Conservation (phyloP, 768 basidiomycete genomes). For the Punctularia strigosozonata region DNA sequence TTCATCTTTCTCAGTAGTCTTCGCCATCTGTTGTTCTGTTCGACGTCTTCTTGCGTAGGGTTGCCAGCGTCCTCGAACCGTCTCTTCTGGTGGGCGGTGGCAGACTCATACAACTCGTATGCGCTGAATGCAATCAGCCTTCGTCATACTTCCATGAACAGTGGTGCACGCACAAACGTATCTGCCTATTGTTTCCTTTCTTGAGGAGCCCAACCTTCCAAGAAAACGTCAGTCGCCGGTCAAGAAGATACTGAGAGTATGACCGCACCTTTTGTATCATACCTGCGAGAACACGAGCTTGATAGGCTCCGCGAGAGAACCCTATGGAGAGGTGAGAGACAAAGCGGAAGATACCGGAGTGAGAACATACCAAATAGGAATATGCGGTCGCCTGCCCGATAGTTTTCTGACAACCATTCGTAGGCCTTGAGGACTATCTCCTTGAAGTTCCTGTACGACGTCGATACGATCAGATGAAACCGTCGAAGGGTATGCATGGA, state of each 20-base stretch:
- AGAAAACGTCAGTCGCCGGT: background rate
- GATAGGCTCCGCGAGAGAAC: constrained; percentile 38
- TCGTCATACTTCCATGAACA: constrained; percentile 1
- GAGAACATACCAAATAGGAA: constrained; percentile 26
- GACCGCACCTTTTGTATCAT: constrained; percentile 27
- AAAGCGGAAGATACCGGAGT: background rate
- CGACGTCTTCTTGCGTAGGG: no score
- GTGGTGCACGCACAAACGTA: constrained; percentile 21
- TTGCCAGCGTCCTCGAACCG: no score
- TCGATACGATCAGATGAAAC: background rate
- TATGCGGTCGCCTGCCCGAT: constrained; percentile 24
- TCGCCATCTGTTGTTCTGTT: no score
- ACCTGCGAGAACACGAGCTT: constrained; percentile 28
- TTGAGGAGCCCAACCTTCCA: constrained; percentile 29
- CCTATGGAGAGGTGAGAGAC: constrained; percentile 20
- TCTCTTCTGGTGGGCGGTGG: no score
- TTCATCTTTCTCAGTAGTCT: no score
- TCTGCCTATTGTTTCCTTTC: constrained; percentile 28
- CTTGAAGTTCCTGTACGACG: constrained; percentile 22
- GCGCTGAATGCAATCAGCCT: constrained; percentile 19
- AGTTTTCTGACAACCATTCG: constrained; percentile 29
- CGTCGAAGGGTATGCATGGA: background rate
- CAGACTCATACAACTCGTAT: constrained; percentile 27
- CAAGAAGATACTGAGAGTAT: background rate
- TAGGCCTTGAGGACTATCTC: constrained; percentile 23